Conservation (phyloP, 257 asterid species). For the Scutellaria minor region DNA sequence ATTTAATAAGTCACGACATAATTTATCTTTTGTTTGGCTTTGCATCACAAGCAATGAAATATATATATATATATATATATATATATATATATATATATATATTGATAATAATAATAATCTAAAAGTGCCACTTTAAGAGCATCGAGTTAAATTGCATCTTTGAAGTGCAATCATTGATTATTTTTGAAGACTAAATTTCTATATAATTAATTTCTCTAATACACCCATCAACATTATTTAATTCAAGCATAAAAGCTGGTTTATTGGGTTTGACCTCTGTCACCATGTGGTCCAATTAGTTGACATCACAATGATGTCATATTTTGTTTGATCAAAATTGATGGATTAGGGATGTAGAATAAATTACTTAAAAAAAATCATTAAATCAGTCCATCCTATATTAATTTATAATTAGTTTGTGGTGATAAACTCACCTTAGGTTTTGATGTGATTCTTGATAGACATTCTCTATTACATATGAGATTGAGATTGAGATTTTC, state of each 20-base stretch:
- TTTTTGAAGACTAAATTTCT: conserved; percentile 27
- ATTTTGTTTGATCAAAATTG: neutral
- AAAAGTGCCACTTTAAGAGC: conserved; percentile 42
- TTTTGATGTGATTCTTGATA: too few relatives aligned
- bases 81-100: too few relatives aligned
- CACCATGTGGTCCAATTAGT: conserved; percentile 23
- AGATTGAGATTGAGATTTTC: too few relatives aligned
- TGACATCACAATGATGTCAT: conserved; percentile 26
- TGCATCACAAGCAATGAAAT: conserved; percentile 49
- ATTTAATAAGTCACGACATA: conserved; percentile 42
- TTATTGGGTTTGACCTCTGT: conserved; percentile 32
- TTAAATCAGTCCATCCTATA: neutral
- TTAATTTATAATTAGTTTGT: neutral
- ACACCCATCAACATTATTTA: conserved; percentile 14
- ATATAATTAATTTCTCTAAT: conserved; percentile 7
- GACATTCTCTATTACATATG: too few relatives aligned
- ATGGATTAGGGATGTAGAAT: neutral
- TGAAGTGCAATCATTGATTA: conserved; percentile 70
- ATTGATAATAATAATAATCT: conserved; percentile 37
- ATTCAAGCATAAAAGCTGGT: conserved; percentile 6
- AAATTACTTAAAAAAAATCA: neutral
- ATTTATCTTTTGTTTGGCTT: conserved; percentile 43
- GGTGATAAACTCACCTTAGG: neutral
- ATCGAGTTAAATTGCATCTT: conserved; percentile 74
- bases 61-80: too few relatives aligned